Evolutionary conservation across 257 asterid genomes (phyloP).

Genomic region (Solanum acaule): DNA sequence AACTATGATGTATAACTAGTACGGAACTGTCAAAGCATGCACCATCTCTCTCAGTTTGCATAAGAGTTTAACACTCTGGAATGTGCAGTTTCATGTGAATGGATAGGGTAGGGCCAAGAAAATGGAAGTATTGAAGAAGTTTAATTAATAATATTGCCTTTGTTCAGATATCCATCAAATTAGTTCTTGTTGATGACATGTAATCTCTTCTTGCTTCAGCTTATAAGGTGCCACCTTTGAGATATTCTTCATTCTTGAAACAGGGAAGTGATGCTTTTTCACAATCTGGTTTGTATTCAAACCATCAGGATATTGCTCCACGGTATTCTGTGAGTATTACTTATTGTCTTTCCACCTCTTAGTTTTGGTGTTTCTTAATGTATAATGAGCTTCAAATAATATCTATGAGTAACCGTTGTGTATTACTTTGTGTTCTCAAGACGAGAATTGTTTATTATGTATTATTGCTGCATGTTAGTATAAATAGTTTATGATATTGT

Average conservation of each 20-base stretch:
- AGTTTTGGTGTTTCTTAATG: neutral
- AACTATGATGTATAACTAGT: neutral
- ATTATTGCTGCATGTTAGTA: neutral
- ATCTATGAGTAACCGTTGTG: neutral
- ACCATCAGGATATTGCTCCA: constrained; percentile 90
- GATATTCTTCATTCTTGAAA: constrained; percentile 6
- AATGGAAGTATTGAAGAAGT: neutral
- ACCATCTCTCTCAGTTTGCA: neutral
- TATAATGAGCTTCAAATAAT: neutral
- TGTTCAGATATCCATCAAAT: neutral
- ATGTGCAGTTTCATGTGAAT: neutral
- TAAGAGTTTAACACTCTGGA: neutral
- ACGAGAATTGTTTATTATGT: neutral
- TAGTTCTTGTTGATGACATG: neutral
- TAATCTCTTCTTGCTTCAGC: neutral
- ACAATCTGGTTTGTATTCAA: constrained; percentile 86
- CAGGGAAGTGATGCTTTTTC: constrained; percentile 91
- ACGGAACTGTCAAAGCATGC: neutral
- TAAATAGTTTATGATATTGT: neutral
- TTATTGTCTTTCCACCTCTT: neutral
- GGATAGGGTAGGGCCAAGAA: neutral
- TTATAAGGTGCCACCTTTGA: neutral
- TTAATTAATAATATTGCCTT: neutral
- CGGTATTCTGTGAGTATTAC: constrained; percentile 66
- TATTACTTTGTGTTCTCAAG: neutral